Evolutionary conservation across 1,284 basidiomycete species (phyloP).

Genomic region (Coriolopsis trogii): DNA sequence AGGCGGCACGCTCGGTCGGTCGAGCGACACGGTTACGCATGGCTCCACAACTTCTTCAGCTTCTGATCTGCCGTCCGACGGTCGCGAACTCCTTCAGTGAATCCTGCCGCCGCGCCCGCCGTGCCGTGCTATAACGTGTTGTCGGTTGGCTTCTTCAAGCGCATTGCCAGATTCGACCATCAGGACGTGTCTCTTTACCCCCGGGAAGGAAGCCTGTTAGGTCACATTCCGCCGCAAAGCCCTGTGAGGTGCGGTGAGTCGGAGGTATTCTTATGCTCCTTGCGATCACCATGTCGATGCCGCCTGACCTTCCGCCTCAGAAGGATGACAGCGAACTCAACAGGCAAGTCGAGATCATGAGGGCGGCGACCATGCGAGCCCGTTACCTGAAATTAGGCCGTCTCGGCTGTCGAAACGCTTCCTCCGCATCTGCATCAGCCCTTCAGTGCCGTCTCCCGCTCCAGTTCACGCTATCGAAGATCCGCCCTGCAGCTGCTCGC

Average conservation of each 20-base stretch:
- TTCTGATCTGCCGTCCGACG: constrained; percentile 12
- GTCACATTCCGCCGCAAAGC: too few species aligned
- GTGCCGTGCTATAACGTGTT: too few species aligned
- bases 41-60: constrained; percentile 9
- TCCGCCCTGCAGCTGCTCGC: too few species aligned
- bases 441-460: not conserved
- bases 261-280: too few species aligned
- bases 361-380: constrained; percentile 2
- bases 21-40: constrained; percentile 6
- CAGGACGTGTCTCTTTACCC: too few species aligned
- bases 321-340: not conserved
- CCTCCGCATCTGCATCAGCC: not conserved
- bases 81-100: not conserved
- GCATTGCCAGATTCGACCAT: too few species aligned
- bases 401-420: not conserved
- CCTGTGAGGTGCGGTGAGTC: not conserved
- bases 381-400: not conserved
- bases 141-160: too few species aligned
- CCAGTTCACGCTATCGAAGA: not conserved
- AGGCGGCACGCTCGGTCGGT: constrained; percentile 3
- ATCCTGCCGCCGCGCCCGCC: not conserved
- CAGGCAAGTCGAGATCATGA: constrained; percentile 2
- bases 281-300: too few species aligned
- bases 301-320: not conserved
- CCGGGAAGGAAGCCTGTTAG: too few species aligned